A percentile compares a stretch with the other conserved stretches of the same genome.
These are phyloP conservation scores for Gossypium armourianum DNA, from an alignment of 441 rosid species.

Conservation along the genomic window DNA sequence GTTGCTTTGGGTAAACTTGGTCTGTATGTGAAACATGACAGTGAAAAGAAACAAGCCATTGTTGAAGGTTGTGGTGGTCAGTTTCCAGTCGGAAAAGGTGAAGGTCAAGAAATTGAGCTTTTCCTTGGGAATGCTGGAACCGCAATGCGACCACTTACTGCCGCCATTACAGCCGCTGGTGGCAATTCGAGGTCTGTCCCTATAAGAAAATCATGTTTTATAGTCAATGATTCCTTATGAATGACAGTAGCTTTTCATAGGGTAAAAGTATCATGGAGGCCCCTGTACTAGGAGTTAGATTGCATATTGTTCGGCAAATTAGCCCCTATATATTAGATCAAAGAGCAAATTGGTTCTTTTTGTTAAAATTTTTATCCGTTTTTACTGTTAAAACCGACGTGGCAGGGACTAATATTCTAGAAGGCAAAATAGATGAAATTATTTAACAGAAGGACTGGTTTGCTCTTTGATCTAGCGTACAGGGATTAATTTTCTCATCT, in stretches of 20 bases:
- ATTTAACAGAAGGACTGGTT: no score
- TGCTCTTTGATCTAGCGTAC: no score
- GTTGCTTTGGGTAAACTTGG: conserved; percentile 73
- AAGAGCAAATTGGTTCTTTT: no score
- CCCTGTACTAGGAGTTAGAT: no score
- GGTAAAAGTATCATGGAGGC: no score
- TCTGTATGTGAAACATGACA: conserved; percentile 46
- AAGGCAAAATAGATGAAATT: no score
- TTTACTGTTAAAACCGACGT: no score
- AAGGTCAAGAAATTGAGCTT: conserved; percentile 51
- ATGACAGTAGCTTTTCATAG: not conserved
- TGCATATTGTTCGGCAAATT: no score
- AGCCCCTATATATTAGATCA: no score
- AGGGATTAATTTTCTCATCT: no score
- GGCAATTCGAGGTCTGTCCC: conserved; percentile 49
- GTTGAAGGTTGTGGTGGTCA: conserved; percentile 83
- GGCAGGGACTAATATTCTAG: no score
- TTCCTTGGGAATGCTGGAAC: conserved; percentile 96
- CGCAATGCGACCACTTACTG: conserved; percentile 94
- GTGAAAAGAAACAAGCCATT: conserved; percentile 44
- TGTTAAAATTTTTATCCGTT: no score
- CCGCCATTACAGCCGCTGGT: conserved; percentile 85
- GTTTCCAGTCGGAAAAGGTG: conserved; percentile 55
- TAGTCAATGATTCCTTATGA: not conserved
- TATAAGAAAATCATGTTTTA: not conserved